Evolutionary conservation across 495 filamentous ascomycete species (phyloP), one percentile per base, ranked within the genome.

Genomic region (Penicillium angulare): DNA sequence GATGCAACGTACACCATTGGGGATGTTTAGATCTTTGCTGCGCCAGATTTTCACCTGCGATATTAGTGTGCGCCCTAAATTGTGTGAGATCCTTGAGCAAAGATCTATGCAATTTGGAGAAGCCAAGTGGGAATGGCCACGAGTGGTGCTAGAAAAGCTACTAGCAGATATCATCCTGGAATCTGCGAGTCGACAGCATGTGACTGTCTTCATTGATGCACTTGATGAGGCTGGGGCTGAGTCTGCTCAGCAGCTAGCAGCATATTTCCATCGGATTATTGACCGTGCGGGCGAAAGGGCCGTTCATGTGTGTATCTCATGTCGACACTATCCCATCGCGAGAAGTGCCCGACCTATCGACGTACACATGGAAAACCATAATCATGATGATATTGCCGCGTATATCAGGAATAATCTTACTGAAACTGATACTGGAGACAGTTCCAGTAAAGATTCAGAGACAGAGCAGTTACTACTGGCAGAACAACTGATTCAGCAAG

Each of bases 161-260:
- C 40, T 60, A 7, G 20, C 18, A 31, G 21, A 9, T 36, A 41
- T 7, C 9, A 52, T 60, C 7, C 15, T 60, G 17, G 27, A 17
- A 34, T 52, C 38, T 1, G 43, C 57, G 13, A 44, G 5, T 17
- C 23, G 17, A 6, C 26, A 50, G 7, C 47, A 24, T 4, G 32
- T 63, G 8, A 49, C 31, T 0, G 18, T 59, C 18, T 54, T 63
- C 41, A 46, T 63, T 16, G 59, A 63, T 49, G 59, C 56, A 16
- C 35, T 63, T 9, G 56, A 63, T 48, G 59, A 63, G 43, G 36
- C 53, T 20, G 58, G 57, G 15, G 35, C 31, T 34, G 13, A 53
- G 15, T 49, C 42, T 12, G 57, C 53, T 40, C 40, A 46, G 12
- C 23, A 35, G 24, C 40, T 55, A 0, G 38, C 49, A 24, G 36